phyloP scores from a whole-genome alignment of 768 basidiomycete species.

The Leccinum subgranulosum region DNA sequence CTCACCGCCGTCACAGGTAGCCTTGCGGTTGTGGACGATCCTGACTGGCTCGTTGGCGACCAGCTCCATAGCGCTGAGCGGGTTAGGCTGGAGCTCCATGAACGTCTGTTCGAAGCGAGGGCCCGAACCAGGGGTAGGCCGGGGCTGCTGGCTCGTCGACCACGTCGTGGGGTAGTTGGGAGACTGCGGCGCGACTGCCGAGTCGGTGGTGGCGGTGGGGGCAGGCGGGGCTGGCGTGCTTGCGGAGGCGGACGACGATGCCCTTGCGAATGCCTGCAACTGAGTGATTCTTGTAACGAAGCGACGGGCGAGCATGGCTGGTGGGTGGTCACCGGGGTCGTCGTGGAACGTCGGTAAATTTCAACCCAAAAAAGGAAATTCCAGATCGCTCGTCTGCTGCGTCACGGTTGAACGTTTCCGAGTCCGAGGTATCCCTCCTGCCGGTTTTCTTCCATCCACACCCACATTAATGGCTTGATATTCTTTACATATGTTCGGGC shows the following conservation, averaged over 20 bases:
- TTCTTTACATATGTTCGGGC: no score
- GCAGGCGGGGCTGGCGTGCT: slow-evolving; percentile 6
- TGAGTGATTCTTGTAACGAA: slow-evolving; percentile 18
- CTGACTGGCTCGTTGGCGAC: slow-evolving; percentile 83
- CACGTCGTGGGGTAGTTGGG: slow-evolving; percentile 83
- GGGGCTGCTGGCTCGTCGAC: slow-evolving; percentile 78
- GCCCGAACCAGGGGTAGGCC: slow-evolving; percentile 54
- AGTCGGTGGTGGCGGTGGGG: slow-evolving; percentile 14
- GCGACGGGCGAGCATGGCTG: slow-evolving; percentile 29
- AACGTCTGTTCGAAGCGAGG: slow-evolving; percentile 92
- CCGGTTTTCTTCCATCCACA: no score
- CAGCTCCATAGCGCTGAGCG: slow-evolving; percentile 89
- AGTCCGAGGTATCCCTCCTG: no score
- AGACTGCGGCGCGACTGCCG: slow-evolving; percentile 57
- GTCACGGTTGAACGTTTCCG: no score
- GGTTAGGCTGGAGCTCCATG: slow-evolving; percentile 84
- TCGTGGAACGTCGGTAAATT: not conserved
- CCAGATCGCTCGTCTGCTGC: not conserved
- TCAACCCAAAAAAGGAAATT: slow-evolving; percentile 16
- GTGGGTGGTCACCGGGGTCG: not conserved
- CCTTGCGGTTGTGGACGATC: slow-evolving; percentile 77
- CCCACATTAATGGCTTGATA: no score
- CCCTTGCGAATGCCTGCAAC: slow-evolving; percentile 15
- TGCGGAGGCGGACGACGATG: slow-evolving; percentile 26
- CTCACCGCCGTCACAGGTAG: slow-evolving; percentile 94